Conservation (phyloP, 495 filamentous ascomycete genomes). For the Hypoxylon crocopeplum region DNA sequence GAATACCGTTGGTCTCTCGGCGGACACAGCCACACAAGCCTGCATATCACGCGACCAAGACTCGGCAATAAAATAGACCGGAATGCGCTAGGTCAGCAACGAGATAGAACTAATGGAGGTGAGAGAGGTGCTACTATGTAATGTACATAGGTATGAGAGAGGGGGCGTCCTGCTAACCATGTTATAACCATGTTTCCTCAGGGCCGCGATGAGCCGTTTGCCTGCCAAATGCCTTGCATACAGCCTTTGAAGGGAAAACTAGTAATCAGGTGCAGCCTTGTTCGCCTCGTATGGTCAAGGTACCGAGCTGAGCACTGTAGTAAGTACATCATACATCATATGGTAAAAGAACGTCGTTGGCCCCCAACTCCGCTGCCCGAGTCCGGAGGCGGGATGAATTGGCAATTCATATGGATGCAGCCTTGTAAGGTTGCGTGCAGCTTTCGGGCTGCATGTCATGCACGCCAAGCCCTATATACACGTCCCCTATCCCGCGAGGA, state of each 20-base stretch:
- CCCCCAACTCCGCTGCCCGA: conserved; percentile 28
- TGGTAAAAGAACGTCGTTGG: conserved; percentile 2
- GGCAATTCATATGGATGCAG: conserved; percentile 32
- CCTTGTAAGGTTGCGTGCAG: conserved; percentile 40
- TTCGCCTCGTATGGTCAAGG: conserved; percentile 24
- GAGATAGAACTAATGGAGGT: too few relatives aligned
- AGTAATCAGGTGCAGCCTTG: conserved; percentile 26
- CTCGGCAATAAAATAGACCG: conserved; percentile 35
- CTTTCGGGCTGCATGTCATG: conserved; percentile 33
- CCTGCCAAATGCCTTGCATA: conserved; percentile 4
- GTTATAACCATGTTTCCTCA: too few relatives aligned
- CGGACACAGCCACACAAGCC: conserved; percentile 33
- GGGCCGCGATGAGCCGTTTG: neutral
- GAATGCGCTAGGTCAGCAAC: conserved; percentile 25
- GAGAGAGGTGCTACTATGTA: too few relatives aligned
- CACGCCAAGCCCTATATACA: conserved; percentile 31
- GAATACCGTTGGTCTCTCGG: conserved; percentile 30
- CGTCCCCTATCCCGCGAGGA: conserved; percentile 12
- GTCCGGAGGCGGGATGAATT: conserved; percentile 31
- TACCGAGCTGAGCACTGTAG: conserved; percentile 17
- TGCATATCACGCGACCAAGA: conserved; percentile 36
- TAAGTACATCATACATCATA: neutral
- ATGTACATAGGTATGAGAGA: too few relatives aligned
- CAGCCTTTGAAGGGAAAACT: neutral
- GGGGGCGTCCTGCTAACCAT: too few relatives aligned